Conservation (phyloP, 495 filamentous ascomycete species). For the Pyronema omphalodes region DNA sequence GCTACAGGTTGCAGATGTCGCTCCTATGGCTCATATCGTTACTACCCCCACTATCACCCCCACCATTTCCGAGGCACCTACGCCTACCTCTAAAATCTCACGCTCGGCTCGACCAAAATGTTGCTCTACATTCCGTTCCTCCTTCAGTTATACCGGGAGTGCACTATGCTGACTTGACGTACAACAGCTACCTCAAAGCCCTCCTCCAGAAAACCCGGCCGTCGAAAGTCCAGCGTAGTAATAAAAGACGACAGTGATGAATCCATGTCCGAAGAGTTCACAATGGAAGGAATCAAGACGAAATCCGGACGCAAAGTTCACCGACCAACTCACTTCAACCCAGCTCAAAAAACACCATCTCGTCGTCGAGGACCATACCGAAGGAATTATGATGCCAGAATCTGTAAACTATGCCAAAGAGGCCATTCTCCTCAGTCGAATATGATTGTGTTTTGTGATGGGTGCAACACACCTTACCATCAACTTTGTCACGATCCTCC, state of each 20-base stretch:
- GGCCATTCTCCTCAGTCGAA: slow-evolving; percentile 58
- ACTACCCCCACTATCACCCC: not conserved
- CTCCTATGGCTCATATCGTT: no score
- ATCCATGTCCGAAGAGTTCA: slow-evolving; percentile 19
- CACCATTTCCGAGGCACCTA: slow-evolving; percentile 5
- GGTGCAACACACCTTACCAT: slow-evolving; percentile 77
- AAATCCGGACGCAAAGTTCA: slow-evolving; percentile 69
- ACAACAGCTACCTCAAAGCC: not conserved
- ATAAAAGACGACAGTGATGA: slow-evolving; percentile 21
- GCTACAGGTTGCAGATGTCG: not conserved
- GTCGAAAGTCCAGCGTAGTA: slow-evolving; percentile 13
- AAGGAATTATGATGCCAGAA: slow-evolving; percentile 25
- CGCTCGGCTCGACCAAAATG: slow-evolving; percentile 6
- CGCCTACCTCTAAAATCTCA: slow-evolving; percentile 5
- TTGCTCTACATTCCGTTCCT: not conserved
- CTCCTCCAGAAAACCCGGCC: slow-evolving; percentile 4
- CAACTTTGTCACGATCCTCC: slow-evolving; percentile 77
- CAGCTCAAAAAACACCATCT: slow-evolving; percentile 34
- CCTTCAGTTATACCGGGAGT: not conserved
- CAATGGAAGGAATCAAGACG: slow-evolving; percentile 34
- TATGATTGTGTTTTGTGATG: slow-evolving; percentile 87
- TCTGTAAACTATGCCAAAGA: slow-evolving; percentile 64
- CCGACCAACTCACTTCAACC: slow-evolving; percentile 54
- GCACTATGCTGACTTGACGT: not conserved
- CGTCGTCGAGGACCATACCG: slow-evolving; percentile 27